phyloP scores from a whole-genome alignment of 768 basidiomycete genomes.

The Lyophyllum decastes region DNA sequence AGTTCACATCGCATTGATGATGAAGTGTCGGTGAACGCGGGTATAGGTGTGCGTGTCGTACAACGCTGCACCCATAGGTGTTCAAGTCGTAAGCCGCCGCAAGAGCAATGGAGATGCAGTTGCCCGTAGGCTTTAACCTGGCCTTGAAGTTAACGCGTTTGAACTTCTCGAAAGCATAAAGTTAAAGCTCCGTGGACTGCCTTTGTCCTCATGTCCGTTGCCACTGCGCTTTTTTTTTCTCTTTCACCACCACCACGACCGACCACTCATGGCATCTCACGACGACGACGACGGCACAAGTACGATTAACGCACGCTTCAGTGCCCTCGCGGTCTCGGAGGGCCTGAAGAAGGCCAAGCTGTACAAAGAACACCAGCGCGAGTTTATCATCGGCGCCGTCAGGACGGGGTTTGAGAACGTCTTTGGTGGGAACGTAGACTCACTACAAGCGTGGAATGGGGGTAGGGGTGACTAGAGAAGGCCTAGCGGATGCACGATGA shows the following conservation, averaged over 20 bases:
- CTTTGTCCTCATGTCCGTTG: background rate
- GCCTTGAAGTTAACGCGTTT: too few relatives aligned
- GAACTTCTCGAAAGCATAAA: background rate
- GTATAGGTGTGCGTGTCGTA: too few relatives aligned
- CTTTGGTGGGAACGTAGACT: conserved; percentile 13
- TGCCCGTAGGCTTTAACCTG: too few relatives aligned
- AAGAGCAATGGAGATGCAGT: too few relatives aligned
- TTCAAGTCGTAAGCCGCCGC: too few relatives aligned
- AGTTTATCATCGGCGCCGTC: conserved; percentile 12
- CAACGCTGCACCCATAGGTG: too few relatives aligned
- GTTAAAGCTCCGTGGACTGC: background rate
- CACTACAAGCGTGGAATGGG: conserved; percentile 17
- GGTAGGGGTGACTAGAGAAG: too few relatives aligned
- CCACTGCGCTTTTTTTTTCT: too few relatives aligned
- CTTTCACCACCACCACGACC: background rate
- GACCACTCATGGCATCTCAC: background rate
- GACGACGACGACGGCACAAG: background rate
- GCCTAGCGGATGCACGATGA: too few relatives aligned
- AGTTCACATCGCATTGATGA: too few relatives aligned
- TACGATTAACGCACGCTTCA: conserved; percentile 14
- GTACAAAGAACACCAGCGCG: conserved; percentile 14
- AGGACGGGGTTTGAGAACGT: conserved; percentile 2
- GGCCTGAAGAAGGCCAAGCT: conserved; percentile 10
- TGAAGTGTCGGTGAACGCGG: too few relatives aligned
- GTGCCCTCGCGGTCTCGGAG: conserved; percentile 13